phyloP scores from a whole-genome alignment of 768 basidiomycete genomes.

The Pleurotus pulmonarius region DNA sequence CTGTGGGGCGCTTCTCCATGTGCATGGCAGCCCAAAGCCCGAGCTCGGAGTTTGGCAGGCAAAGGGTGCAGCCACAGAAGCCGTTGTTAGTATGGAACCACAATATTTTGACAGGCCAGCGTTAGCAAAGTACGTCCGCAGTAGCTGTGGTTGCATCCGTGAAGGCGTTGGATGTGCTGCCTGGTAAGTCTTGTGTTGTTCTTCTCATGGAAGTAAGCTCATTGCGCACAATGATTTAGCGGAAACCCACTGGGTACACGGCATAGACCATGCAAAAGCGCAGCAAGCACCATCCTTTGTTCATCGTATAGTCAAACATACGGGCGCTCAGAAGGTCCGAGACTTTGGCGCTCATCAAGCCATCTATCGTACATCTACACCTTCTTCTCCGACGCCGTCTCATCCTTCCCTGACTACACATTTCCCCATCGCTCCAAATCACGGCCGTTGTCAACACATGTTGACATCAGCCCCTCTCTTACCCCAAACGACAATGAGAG shows the following conservation, averaged over 20 bases:
- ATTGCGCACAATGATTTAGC: conserved; percentile 22
- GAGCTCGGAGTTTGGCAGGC: conserved; percentile 58
- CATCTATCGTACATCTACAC: conserved; percentile 30
- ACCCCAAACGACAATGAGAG: not conserved
- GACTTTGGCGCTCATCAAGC: conserved; percentile 31
- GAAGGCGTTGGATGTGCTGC: conserved; percentile 66
- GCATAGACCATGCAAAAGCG: conserved; percentile 56
- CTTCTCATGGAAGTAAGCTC: too few species aligned
- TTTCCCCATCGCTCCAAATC: conserved; percentile 22
- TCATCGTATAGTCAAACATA: conserved; percentile 10
- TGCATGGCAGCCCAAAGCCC: conserved; percentile 48
- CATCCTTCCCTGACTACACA: conserved; percentile 27
- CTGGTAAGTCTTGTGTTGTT: conserved; percentile 33
- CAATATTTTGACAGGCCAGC: conserved; percentile 53
- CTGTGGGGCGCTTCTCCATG: conserved; percentile 61
- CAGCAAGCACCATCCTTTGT: conserved; percentile 40
- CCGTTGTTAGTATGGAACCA: conserved; percentile 53
- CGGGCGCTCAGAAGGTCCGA: conserved; percentile 32
- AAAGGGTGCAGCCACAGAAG: conserved; percentile 45
- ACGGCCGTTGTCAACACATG: conserved; percentile 16
- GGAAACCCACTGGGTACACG: conserved; percentile 65
- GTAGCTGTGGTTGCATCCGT: conserved; percentile 61
- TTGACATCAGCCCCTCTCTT: not conserved
- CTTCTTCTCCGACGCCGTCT: conserved; percentile 44
- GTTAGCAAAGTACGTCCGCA: conserved; percentile 46